A percentile compares a stretch with the other conserved stretches of the same genome.
Conservation (phyloP, 2,329 filamentous ascomycete genomes). For the Lachnellula suecica region DNA sequence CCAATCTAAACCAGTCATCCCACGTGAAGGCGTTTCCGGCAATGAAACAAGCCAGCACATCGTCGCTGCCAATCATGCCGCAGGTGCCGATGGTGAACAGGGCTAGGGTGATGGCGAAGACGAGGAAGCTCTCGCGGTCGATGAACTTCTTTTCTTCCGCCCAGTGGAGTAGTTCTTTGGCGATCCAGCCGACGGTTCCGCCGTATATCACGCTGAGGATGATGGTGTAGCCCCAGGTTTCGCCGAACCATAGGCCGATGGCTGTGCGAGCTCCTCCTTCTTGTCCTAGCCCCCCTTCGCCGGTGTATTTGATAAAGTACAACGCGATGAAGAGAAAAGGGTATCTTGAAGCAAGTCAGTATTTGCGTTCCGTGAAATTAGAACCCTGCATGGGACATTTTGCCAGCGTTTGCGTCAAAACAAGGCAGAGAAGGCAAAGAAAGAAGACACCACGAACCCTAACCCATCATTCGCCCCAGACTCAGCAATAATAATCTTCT, state of each 20-base stretch:
- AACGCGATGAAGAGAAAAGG: conserved; percentile 84
- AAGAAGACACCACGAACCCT: conserved; percentile 42
- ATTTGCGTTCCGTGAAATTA: neutral
- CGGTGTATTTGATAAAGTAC: conserved; percentile 77
- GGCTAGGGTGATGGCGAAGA: conserved; percentile 75
- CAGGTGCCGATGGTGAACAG: conserved; percentile 86
- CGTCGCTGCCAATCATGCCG: conserved; percentile 88
- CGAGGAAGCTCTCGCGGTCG: conserved; percentile 35
- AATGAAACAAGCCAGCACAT: conserved; percentile 89
- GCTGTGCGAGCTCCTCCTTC: conserved; percentile 62
- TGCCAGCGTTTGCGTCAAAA: neutral
- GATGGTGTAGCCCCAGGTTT: conserved; percentile 84
- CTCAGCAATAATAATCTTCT: conserved; percentile 77
- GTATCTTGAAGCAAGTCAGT: conserved; percentile 50
- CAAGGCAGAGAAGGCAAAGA: conserved; percentile 34
- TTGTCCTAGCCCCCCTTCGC: conserved; percentile 52
- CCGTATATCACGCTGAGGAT: conserved; percentile 78
- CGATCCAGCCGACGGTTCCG: conserved; percentile 73
- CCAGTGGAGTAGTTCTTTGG: conserved; percentile 80
- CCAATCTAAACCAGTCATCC: conserved; percentile 91
- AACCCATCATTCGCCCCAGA: conserved; percentile 83
- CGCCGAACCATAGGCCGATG: conserved; percentile 78
- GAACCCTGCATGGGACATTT: neutral
- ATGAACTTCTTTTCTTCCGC: conserved; percentile 76
- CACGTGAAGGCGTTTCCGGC: conserved; percentile 89